These are phyloP conservation scores for Penicillium robsamsonii DNA, from an alignment of 495 filamentous ascomycete species.

Conservation along the genomic window DNA sequence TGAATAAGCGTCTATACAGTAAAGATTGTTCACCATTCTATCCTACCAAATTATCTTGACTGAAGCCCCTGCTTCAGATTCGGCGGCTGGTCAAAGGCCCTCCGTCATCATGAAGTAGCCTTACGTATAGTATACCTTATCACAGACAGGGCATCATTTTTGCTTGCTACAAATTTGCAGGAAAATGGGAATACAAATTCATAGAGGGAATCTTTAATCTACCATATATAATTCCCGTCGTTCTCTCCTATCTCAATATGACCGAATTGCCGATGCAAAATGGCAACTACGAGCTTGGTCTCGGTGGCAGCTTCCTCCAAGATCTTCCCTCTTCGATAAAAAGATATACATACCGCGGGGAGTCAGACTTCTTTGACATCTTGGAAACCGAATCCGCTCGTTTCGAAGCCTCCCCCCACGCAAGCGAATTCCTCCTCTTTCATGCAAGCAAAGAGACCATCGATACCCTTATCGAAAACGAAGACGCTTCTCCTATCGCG, in stretches of 20 bases:
- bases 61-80: neutral
- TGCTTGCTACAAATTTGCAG: neutral
- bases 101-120: neutral
- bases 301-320: conserved; percentile 3
- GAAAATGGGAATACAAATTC: neutral
- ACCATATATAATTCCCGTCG: neutral
- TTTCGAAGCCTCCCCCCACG: neutral
- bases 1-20: neutral
- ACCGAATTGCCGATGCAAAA: neutral
- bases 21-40: neutral
- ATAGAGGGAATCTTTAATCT: neutral
- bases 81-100: neutral
- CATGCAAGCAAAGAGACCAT: conserved; percentile 9
- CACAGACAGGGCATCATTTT: neutral
- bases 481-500: neutral
- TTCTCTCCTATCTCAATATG: neutral
- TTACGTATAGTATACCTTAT: neutral
- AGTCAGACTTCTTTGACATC: conserved; percentile 1
- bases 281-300: conserved; percentile 6
- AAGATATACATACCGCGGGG: conserved; percentile 6
- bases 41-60: neutral
- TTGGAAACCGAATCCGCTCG: neutral
- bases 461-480: conserved; percentile 2
- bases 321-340: conserved; percentile 9
- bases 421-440: conserved; percentile 9